These are phyloP conservation scores for Pythium vanterpoolii DNA, from an alignment of 352 stramenopile species.

Conservation along the genomic window DNA sequence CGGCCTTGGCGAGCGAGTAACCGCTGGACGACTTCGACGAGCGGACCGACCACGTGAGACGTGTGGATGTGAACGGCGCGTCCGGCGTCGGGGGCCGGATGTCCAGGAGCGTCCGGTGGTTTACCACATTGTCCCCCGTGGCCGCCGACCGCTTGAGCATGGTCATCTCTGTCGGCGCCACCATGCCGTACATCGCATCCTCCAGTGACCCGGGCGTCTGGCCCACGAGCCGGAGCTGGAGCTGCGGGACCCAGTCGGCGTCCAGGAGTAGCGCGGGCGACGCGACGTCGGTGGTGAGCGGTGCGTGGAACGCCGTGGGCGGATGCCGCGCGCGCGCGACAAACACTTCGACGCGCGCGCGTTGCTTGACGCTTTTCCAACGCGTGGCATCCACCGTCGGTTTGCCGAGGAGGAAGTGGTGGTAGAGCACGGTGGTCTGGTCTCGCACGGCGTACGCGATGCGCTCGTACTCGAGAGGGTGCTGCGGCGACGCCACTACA, in stretches of 20 bases:
- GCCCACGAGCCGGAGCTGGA: conserved; percentile 48
- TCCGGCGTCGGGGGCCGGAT: conserved; percentile 32
- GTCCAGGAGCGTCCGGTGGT: conserved; percentile 31
- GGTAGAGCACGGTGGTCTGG: conserved; percentile 32
- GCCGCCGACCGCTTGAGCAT: conserved; percentile 33
- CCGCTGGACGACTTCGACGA: conserved; percentile 1
- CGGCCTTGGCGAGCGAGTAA: conserved; percentile 23
- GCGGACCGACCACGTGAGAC: conserved; percentile 19
- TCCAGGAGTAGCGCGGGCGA: neutral
- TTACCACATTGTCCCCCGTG: conserved; percentile 20
- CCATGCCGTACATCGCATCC: conserved; percentile 56
- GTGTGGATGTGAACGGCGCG: conserved; percentile 15
- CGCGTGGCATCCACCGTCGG: conserved; percentile 17
- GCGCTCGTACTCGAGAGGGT: conserved; percentile 23
- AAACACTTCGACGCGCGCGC: conserved; percentile 28
- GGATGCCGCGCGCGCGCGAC: conserved; percentile 14
- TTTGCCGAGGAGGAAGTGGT: neutral
- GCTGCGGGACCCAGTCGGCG: conserved; percentile 30
- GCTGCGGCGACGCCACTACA: neutral
- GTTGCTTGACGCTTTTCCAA: conserved; percentile 37
- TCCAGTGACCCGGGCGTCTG: conserved; percentile 48
- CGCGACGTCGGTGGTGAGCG: conserved; percentile 12
- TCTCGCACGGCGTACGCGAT: conserved; percentile 32
- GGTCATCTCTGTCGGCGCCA: conserved; percentile 24
- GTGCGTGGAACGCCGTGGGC: neutral